Evolutionary conservation across 352 stramenopile species (phyloP).

Genomic region (Phytophthora meadii): DNA sequence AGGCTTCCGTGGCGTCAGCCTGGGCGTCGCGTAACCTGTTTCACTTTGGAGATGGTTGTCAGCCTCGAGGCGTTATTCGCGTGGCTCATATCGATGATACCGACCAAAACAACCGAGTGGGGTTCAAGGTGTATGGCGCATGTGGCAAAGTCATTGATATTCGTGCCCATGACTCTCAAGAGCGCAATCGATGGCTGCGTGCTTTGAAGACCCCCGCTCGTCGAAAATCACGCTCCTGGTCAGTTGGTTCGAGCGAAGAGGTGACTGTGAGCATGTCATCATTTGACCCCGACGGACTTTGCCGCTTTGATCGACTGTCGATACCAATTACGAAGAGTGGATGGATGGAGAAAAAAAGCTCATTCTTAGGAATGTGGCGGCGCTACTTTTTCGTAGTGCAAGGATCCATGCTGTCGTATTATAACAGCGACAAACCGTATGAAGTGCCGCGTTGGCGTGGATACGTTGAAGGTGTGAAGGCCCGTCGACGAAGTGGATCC

Average conservation of each 20-base stretch:
- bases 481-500: conserved; percentile 28
- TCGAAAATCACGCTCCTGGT: conserved; percentile 73
- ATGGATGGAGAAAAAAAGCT: conserved; percentile 72
- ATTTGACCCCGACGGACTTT: conserved; percentile 63
- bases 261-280: conserved; percentile 63
- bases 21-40: conserved; percentile 41
- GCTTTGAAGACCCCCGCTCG: conserved; percentile 66
- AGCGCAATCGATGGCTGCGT: conserved; percentile 74
- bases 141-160: conserved; percentile 78
- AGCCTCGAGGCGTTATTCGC: conserved; percentile 70
- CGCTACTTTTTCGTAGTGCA: conserved; percentile 82
- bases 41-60: conserved; percentile 58
- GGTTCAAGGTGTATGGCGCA: conserved; percentile 75
- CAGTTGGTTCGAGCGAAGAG: conserved; percentile 52
- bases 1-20: conserved; percentile 28
- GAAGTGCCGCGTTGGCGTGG: conserved; percentile 66
- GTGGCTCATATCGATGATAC: conserved; percentile 77
- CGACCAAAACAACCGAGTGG: conserved; percentile 52
- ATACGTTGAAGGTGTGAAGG: conserved; percentile 62
- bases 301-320: conserved; percentile 63
- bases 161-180: conserved; percentile 62
- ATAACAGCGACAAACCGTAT: conserved; percentile 78
- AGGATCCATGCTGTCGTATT: conserved; percentile 76
- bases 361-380: conserved; percentile 66
- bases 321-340: conserved; percentile 67